These are phyloP conservation scores for Leucosporidium creatinivorum DNA, from an alignment of 768 basidiomycete species.

Conservation along the genomic window DNA sequence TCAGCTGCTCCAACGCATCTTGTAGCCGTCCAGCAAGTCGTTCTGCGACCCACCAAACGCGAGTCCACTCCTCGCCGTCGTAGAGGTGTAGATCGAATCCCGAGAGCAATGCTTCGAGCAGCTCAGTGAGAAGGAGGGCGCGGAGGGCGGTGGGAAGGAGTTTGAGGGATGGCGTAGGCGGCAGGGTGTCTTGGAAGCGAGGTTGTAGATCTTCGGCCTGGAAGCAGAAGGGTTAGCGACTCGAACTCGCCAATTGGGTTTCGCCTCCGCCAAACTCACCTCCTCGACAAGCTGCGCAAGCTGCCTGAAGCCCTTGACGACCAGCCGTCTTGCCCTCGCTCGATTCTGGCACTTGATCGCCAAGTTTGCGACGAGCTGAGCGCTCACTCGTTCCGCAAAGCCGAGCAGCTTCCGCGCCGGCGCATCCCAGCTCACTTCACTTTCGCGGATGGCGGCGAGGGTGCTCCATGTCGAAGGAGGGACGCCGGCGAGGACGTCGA, in stretches of 20 bases:
- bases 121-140: neutral
- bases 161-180: neutral
- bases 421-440: neutral
- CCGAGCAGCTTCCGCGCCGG: slow-evolving; percentile 7
- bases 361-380: neutral
- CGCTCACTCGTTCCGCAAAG: slow-evolving; percentile 9
- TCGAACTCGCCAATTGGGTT: no score
- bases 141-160: neutral
- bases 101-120: slow-evolving; percentile 16
- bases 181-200: no score
- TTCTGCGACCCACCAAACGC: slow-evolving; percentile 17
- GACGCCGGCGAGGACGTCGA: slow-evolving; percentile 1
- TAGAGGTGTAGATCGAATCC: slow-evolving; percentile 24
- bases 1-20: neutral
- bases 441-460: neutral
- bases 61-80: neutral
- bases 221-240: no score
- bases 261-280: neutral
- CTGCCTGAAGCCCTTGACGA: slow-evolving; percentile 1
- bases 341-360: slow-evolving; percentile 16
- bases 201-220: neutral
- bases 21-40: neutral
- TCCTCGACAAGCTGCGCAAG: neutral
- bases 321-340: slow-evolving; percentile 13
- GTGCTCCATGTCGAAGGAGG: neutral